phyloP scores from a whole-genome alignment of 2,329 filamentous ascomycete species.

The Claviceps spartinae region DNA sequence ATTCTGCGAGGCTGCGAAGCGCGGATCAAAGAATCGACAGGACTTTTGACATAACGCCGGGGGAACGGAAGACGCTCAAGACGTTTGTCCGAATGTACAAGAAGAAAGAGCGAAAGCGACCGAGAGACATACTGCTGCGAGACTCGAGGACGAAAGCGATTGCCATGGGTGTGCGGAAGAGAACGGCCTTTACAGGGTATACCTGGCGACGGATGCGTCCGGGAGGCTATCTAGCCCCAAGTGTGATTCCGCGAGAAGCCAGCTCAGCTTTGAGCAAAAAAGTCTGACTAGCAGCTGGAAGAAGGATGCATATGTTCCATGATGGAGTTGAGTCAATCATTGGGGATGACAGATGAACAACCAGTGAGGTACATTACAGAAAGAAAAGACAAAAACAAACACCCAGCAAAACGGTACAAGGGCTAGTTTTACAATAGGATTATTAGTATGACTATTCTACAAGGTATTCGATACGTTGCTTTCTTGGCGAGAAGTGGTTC shows the following conservation, averaged over 20 bases:
- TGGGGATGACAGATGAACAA: too few relatives aligned
- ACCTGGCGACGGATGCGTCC: constrained; percentile 52
- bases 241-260: not conserved
- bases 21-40: constrained; percentile 36
- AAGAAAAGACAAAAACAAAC: not conserved
- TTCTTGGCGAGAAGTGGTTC: not conserved
- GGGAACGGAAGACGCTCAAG: constrained; percentile 31
- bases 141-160: constrained; percentile 52
- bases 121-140: constrained; percentile 72
- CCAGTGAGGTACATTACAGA: not conserved
- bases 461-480: not conserved
- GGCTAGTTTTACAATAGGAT: not conserved
- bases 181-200: constrained; percentile 78
- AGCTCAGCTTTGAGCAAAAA: not conserved
- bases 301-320: not conserved
- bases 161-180: constrained; percentile 70
- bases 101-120: constrained; percentile 58
- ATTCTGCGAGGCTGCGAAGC: constrained; percentile 32
- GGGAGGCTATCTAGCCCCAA: constrained; percentile 15
- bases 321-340: not conserved
- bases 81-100: constrained; percentile 39
- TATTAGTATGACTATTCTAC: constrained; percentile 2
- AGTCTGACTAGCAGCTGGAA: not conserved
- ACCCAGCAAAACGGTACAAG: not conserved
- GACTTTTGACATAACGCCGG: constrained; percentile 18